phyloP scores from a whole-genome alignment of 2,329 filamentous ascomycete species.

The Clathrospora elynae region DNA sequence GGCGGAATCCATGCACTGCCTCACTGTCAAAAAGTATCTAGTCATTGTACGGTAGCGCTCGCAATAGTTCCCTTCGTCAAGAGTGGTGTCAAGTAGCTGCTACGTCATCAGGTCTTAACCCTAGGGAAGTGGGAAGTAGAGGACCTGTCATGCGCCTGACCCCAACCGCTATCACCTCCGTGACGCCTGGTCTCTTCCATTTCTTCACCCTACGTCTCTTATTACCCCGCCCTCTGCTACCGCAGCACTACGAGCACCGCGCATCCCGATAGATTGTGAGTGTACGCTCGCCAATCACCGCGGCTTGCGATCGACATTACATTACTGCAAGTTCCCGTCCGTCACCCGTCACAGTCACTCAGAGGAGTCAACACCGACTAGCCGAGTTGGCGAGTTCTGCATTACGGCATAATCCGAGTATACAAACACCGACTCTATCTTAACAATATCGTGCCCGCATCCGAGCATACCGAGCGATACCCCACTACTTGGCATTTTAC shows the following conservation, averaged over 20 bases:
- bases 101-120: no score
- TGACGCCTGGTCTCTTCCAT: constrained; percentile 21
- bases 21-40: no score
- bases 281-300: constrained; percentile 24
- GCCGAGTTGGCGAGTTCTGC: constrained; percentile 21
- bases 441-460: constrained; percentile 10
- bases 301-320: constrained; percentile 26
- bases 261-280: constrained; percentile 9
- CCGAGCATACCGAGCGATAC: constrained; percentile 2
- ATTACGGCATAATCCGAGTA: constrained; percentile 6
- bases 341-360: constrained; percentile 17
- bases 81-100: no score
- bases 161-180: constrained; percentile 14
- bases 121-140: neutral
- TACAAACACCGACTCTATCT: constrained; percentile 3
- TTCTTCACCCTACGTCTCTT: constrained; percentile 18
- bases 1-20: no score
- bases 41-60: no score
- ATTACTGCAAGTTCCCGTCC: constrained; percentile 25
- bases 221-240: constrained; percentile 13
- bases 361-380: constrained; percentile 17
- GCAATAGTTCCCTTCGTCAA: no score
- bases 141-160: constrained; percentile 20
- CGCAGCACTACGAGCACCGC: constrained; percentile 9
- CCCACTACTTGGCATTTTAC: constrained; percentile 7